Conservation (phyloP, 352 stramenopile genomes). For the Phytophthora megakarya region DNA sequence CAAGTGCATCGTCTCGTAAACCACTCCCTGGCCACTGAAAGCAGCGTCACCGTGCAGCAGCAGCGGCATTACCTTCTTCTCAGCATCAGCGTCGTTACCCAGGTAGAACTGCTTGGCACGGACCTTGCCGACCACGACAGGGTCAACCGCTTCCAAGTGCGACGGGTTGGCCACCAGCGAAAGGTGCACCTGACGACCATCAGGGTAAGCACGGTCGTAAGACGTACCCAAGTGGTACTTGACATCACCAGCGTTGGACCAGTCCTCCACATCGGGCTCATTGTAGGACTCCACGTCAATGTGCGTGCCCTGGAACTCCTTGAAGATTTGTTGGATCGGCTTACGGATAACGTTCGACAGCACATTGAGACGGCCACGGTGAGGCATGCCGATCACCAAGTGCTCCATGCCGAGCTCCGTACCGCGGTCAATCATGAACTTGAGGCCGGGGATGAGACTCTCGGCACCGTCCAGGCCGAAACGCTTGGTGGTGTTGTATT, state of each 20-base stretch:
- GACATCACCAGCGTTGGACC: conserved; percentile 95
- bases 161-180: conserved; percentile 97
- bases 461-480: conserved; percentile 98
- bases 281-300: conserved; percentile 92
- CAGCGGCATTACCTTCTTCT: conserved; percentile 92
- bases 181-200: conserved; percentile 94
- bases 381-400: conserved; percentile 98
- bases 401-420: conserved; percentile 95
- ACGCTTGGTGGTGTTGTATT: conserved; percentile 99
- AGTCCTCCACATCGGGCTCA: conserved; percentile 81
- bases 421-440: conserved; percentile 96
- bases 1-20: conserved; percentile 99
- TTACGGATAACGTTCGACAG: conserved; percentile 98
- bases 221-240: conserved; percentile 99
- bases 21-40: conserved; percentile 95
- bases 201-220: conserved; percentile 95
- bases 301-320: conserved; percentile 96
- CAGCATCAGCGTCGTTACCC: conserved; percentile 87
- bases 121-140: conserved; percentile 95
- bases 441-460: conserved; percentile 94
- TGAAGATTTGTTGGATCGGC: conserved; percentile 97
- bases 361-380: conserved; percentile 97
- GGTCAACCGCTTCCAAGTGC: conserved; percentile 97
- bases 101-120: conserved; percentile 97
- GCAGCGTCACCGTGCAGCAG: conserved; percentile 97